Conservation (phyloP, 1,139 yeast genomes). For the Hyphopichia khmerensis region DNA sequence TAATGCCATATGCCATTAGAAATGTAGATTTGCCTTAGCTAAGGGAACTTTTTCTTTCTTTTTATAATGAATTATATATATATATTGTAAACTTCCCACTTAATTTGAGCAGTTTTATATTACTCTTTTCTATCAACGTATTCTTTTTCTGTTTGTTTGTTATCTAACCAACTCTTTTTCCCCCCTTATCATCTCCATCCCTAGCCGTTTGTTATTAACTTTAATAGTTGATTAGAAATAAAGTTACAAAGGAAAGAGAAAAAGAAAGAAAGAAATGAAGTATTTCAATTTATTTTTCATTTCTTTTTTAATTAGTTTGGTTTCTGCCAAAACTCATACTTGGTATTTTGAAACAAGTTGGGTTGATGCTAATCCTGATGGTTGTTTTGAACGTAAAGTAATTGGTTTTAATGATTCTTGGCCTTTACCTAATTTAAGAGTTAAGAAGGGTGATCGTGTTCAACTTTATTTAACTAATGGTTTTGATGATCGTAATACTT, state of each 20-base stretch:
- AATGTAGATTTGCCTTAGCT: too few relatives aligned
- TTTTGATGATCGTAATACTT: slow-evolving; percentile 51
- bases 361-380: slow-evolving; percentile 67
- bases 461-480: slow-evolving; percentile 59
- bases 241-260: neutral
- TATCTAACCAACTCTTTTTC: neutral
- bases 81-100: neutral
- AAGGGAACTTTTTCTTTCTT: neutral
- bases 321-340: slow-evolving; percentile 46
- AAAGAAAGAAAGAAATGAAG: slow-evolving; percentile 8
- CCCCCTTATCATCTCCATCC: slow-evolving; percentile 1
- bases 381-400: slow-evolving; percentile 46
- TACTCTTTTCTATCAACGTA: neutral
- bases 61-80: neutral
- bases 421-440: slow-evolving; percentile 72
- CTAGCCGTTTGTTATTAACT: slow-evolving; percentile 3
- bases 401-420: slow-evolving; percentile 69
- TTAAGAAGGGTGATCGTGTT: slow-evolving; percentile 62
- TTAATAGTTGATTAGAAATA: neutral
- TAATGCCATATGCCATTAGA: too few relatives aligned
- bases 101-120: neutral
- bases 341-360: slow-evolving; percentile 55
- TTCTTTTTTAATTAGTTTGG: slow-evolving; percentile 11
- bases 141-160: neutral
- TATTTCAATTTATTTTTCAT: slow-evolving; percentile 9